Evolutionary conservation across 75 land plant species (phyloP).

Genomic region (Selaginella tamariscina): DNA sequence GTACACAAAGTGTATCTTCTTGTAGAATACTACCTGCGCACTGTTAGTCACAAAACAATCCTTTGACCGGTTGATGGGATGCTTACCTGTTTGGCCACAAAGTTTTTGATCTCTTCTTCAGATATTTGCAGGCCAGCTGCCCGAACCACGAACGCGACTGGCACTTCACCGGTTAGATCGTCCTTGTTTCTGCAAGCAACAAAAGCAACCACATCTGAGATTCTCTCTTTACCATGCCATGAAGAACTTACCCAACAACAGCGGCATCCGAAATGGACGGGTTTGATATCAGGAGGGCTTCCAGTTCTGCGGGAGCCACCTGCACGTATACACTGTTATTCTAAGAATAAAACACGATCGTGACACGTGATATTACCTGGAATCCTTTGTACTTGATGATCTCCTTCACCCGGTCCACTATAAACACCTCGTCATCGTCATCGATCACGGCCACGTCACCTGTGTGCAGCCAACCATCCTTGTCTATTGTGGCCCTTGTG

Average conservation of each 20-base stretch:
- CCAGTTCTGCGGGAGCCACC: constrained; percentile 29
- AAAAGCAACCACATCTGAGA: not conserved
- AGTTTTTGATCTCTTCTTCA: constrained; percentile 43
- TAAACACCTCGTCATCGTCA: not conserved
- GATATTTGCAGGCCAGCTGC: constrained; percentile 21
- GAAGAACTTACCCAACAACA: constrained; percentile 28
- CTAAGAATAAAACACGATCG: not conserved
- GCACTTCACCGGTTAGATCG: constrained; percentile 43
- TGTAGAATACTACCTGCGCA: constrained; percentile 60
- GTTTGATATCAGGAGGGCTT: constrained; percentile 24
- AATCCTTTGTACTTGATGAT: constrained; percentile 7
- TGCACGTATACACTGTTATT: not conserved
- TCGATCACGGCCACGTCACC: constrained; percentile 4
- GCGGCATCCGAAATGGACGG: constrained; percentile 25
- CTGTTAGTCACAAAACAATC: not conserved
- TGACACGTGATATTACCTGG: constrained; percentile 7
- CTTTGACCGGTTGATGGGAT: not conserved
- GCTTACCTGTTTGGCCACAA: constrained; percentile 37
- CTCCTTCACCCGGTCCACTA: not conserved
- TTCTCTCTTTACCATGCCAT: no score
- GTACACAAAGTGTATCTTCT: constrained; percentile 40
- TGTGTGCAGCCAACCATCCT: constrained; percentile 3
- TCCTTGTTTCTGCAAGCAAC: constrained; percentile 27
- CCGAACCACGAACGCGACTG: constrained; percentile 44
- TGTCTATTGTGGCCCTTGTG: not conserved